Evolutionary conservation across 2,329 filamentous ascomycete species (phyloP).

Genomic region (Didymella pinodella): DNA sequence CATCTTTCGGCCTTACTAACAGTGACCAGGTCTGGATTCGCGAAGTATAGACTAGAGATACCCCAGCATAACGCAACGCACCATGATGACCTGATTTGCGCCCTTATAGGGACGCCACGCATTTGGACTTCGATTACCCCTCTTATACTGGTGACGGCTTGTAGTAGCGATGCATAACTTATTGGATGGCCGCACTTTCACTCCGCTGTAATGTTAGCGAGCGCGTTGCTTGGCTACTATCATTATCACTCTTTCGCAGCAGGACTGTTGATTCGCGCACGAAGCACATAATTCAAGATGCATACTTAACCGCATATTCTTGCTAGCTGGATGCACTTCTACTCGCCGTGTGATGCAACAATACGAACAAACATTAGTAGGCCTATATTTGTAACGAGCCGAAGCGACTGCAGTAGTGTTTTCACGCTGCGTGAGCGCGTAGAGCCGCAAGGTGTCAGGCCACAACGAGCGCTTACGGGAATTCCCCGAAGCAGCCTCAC

Average conservation of each 20-base stretch:
- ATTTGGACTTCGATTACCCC: conserved; percentile 23
- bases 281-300: conserved; percentile 18
- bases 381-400: conserved; percentile 4
- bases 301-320: conserved; percentile 2
- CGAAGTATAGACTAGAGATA: conserved; percentile 55
- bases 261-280: conserved; percentile 47
- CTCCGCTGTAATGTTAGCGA: conserved; percentile 46
- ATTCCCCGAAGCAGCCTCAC: neutral
- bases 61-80: conserved; percentile 43
- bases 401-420: conserved; percentile 9
- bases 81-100: conserved; percentile 27
- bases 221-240: conserved; percentile 31
- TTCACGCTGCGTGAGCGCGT: conserved; percentile 13
- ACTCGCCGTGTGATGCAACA: conserved; percentile 9
- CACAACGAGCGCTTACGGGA: conserved; percentile 19
- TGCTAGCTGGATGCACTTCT: neutral
- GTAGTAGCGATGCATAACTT: conserved; percentile 24
- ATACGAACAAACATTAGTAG: conserved; percentile 2
- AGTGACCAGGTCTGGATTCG: conserved; percentile 56
- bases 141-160: conserved; percentile 20
- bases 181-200: conserved; percentile 21
- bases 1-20: conserved; percentile 25
- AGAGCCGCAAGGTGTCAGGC: conserved; percentile 8
- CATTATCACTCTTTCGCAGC: conserved; percentile 42
- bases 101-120: conserved; percentile 18